Evolutionary conservation across 2,329 filamentous ascomycete species (phyloP), one percentile per base, ranked within the genome.

Genomic region (Diplodia sapinea): DNA sequence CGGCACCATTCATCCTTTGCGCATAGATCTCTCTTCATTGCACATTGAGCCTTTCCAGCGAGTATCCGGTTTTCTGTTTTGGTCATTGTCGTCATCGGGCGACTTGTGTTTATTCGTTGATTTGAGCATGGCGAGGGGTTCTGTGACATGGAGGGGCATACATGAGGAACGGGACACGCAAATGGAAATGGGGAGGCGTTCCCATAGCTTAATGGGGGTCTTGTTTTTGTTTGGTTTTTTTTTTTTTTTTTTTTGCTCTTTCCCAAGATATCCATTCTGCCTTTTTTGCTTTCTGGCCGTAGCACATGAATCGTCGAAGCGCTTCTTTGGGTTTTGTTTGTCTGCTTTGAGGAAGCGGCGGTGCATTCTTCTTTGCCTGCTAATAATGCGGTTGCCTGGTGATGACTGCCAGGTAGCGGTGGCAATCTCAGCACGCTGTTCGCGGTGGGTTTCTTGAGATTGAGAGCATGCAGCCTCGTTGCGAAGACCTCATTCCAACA

Each of bases 71-170:
- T 38, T 36, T 38, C 3, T 38, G 9, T 38, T 38, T 23, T 26
- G 56, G 54, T 38, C 13, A 33, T 33, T 11, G 29, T 55, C 26
- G 17, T 36, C 31, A 5, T 11, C 26, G 26, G 8, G 9, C 31
- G 29, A 23, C 36, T 13, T 56, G 26, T 33, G 26, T 55, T 55
- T 31, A 9, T 40, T 12, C 17, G 12, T 38, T 56, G 54, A 17
- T 56, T 36, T 56, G 29, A 59, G 33, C 36, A 59, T 59, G 36
- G 55, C 55, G 54, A 29, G 23, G 55, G 20, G 55, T 47, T 47
- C 11, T 4, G 8, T n/a, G 43, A 20, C 7, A 47, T 9, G 17
- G n/a, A 20, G 43, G 43, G 36, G 36, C n/a, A 47, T 47, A 47
- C 43, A 47, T 4, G 43, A 47, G n/a, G 43, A 20, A 47, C 3